phyloP scores from a whole-genome alignment of 2,329 filamentous ascomycete genomes.

The Cordyceps farinosa region DNA sequence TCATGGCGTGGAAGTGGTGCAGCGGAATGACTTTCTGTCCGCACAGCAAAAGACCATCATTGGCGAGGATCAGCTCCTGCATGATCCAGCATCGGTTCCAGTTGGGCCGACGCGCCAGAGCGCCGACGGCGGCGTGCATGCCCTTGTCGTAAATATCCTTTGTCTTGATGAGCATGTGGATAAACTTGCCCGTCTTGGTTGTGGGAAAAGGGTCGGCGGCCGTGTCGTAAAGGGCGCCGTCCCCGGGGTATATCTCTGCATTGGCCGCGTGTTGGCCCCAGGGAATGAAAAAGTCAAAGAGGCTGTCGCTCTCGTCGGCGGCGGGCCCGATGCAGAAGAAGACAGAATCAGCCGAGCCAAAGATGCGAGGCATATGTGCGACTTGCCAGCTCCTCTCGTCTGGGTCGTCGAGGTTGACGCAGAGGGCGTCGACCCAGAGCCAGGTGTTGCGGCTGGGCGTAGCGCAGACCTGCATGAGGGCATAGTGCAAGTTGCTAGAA shows the following conservation, averaged over 20 bases:
- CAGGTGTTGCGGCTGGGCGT: neutral
- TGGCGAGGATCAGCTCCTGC: neutral
- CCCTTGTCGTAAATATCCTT: neutral
- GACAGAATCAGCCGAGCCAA: neutral
- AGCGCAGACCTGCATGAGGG: neutral
- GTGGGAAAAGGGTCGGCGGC: neutral
- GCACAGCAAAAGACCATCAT: neutral
- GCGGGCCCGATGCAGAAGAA: constrained; percentile 5
- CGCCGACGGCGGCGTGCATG: neutral
- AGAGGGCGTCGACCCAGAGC: constrained; percentile 8
- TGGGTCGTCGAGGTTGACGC: neutral
- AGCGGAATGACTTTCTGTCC: neutral
- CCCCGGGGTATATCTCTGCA: neutral
- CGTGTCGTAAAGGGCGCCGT: neutral
- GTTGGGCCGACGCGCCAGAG: neutral
- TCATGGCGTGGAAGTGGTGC: neutral
- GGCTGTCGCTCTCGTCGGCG: neutral
- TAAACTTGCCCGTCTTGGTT: neutral
- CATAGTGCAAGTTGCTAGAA: neutral
- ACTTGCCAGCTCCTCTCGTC: constrained; percentile 3
- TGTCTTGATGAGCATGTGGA: neutral
- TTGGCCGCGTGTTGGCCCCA: neutral
- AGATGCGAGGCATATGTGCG: neutral
- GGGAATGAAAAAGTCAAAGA: neutral
- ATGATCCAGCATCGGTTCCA: constrained; percentile 6